Evolutionary conservation across 441 rosid species (phyloP).

Genomic region (Adansonia rubrostipa): DNA sequence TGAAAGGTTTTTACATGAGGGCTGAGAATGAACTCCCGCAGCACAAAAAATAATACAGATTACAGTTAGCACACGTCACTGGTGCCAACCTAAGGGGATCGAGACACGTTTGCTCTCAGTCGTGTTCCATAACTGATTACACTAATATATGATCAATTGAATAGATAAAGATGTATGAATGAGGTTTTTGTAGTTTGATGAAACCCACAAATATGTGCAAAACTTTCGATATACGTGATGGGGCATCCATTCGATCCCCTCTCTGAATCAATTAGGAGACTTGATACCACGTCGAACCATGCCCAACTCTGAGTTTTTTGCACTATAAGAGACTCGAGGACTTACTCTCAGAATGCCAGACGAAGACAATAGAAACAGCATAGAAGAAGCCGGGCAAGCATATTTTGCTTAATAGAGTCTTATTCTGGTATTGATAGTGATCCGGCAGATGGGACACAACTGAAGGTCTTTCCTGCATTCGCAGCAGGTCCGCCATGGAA

Average conservation of each 20-base stretch:
- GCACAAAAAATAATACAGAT: background rate
- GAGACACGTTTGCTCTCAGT: too few species aligned
- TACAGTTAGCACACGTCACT: background rate
- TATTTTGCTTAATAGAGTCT: slow-evolving; percentile 48
- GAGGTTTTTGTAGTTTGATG: background rate
- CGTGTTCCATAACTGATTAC: too few species aligned
- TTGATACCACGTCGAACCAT: background rate
- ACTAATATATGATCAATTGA: background rate
- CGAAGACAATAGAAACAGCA: background rate
- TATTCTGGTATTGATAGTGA: slow-evolving; percentile 56
- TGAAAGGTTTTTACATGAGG: background rate
- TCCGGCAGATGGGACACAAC: slow-evolving; percentile 59
- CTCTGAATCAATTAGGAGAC: background rate
- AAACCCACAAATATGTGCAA: slow-evolving; percentile 19
- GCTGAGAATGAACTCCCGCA: background rate
- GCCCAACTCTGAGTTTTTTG: background rate
- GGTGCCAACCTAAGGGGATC: background rate
- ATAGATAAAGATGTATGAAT: background rate
- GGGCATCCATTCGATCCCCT: background rate
- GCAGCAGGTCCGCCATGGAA: slow-evolving; percentile 60
- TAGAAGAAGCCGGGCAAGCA: background rate
- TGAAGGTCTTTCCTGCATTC: slow-evolving; percentile 62
- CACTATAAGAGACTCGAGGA: background rate
- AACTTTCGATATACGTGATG: background rate
- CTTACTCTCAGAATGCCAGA: slow-evolving; percentile 4